These are phyloP conservation scores for Helminthosporium solani DNA, from an alignment of 2,329 filamentous ascomycete genomes.

Conservation along the genomic window DNA sequence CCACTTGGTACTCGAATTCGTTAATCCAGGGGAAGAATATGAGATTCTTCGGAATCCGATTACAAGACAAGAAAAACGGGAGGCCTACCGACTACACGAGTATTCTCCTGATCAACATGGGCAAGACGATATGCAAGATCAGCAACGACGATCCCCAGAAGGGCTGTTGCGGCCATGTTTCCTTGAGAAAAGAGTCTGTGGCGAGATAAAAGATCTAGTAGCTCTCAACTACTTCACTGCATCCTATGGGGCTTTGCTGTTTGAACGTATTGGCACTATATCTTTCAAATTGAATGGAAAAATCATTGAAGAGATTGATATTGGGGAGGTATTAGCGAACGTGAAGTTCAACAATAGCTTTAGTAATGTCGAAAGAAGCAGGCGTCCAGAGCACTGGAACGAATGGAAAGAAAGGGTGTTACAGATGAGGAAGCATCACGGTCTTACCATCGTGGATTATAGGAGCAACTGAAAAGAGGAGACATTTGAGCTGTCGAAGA, in stretches of 20 bases:
- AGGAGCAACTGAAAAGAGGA: conserved; percentile 1
- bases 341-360: conserved; percentile 2
- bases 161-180: conserved; percentile 3
- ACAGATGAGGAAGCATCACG: neutral
- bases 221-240: neutral
- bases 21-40: conserved; percentile 1
- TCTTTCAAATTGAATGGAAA: conserved; percentile 2
- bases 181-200: neutral
- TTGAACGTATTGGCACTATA: conserved; percentile 4
- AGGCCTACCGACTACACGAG: neutral
- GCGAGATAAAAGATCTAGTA: neutral
- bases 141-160: neutral
- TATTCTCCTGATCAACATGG: no score
- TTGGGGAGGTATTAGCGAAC: conserved; percentile 4
- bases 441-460: conserved; percentile 1
- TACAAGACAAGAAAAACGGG: neutral
- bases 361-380: neutral
- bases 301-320: neutral
- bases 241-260: neutral
- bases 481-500: neutral
- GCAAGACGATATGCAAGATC: neutral
- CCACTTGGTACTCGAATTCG: conserved; percentile 5
- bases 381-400: conserved; percentile 1
- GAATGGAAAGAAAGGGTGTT: conserved; percentile 1
- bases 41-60: neutral